These are phyloP conservation scores for Tuber microsphaerosporum DNA, from an alignment of 495 filamentous ascomycete genomes.

Conservation along the genomic window DNA sequence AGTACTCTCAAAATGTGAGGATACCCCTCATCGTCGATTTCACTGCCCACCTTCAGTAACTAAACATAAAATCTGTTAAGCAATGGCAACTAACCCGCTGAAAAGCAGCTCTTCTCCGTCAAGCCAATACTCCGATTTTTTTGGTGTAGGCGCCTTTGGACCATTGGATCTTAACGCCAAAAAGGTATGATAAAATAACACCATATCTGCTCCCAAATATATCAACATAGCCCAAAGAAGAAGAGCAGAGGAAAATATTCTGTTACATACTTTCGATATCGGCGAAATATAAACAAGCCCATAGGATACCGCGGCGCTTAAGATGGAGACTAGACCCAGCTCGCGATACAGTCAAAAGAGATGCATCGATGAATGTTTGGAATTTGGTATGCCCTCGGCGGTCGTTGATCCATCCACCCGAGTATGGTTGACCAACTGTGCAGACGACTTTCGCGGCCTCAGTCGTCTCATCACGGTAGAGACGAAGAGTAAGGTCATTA, in stretches of 20 bases:
- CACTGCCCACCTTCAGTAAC: slow-evolving; percentile 42
- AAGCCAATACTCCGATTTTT: slow-evolving; percentile 51
- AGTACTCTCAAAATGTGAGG: slow-evolving; percentile 56
- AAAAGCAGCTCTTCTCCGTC: slow-evolving; percentile 52
- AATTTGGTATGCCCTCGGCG: slow-evolving; percentile 34
- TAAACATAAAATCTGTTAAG: neutral
- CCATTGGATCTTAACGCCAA: slow-evolving; percentile 58
- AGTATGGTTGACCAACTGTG: slow-evolving; percentile 45
- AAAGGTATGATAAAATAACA: slow-evolving; percentile 57
- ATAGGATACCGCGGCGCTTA: slow-evolving; percentile 49
- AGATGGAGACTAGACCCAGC: slow-evolving; percentile 52
- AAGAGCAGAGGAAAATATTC: slow-evolving; percentile 1
- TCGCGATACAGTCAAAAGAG: slow-evolving; percentile 46
- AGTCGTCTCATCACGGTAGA: slow-evolving; percentile 53
- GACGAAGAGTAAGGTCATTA: slow-evolving; percentile 50
- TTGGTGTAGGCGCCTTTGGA: slow-evolving; percentile 41
- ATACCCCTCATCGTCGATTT: slow-evolving; percentile 53
- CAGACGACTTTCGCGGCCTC: slow-evolving; percentile 55
- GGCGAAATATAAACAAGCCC: slow-evolving; percentile 54
- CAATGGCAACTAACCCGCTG: slow-evolving; percentile 46
- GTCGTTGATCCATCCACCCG: slow-evolving; percentile 46
- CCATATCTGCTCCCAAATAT: slow-evolving; percentile 48
- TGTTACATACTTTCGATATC: slow-evolving; percentile 52
- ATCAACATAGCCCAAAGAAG: slow-evolving; percentile 17
- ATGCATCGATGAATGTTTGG: slow-evolving; percentile 38